Evolutionary conservation across 2,329 filamentous ascomycete genomes (phyloP), one percentile per base, ranked within the genome.

Genomic region (Lecanosticta acicola): DNA sequence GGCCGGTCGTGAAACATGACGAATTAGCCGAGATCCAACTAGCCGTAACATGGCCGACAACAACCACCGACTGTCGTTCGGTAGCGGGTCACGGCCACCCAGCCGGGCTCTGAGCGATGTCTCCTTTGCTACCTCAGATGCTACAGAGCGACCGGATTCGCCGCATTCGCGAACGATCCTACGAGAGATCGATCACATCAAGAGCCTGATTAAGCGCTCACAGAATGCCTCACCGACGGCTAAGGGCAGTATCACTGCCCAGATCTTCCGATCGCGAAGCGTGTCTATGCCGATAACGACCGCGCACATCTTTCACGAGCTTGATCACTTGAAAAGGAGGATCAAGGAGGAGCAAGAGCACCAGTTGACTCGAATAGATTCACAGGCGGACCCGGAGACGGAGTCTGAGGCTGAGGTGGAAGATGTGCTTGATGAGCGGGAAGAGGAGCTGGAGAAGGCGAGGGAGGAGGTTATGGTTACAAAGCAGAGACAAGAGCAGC

Each of bases 371-470:
- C 14, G 7, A 4, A 32, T 4, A 45, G 39, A 18, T 17, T 9
- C 38, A 24, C 34, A 55, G 41, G 46, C 51, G 11, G 49, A 54
- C 43, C 51, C 54, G 2, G 54, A 51, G 16, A 36, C 43, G 10
- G 54, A 57, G 45, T 53, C 57, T 20, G 59, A 63, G 37, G 56
- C 53, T 18, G 61, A 64, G 39, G 49, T 49, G 16, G 60, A 62
- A 33, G 58, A 58, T 42, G 51, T 55, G 16, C 43, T 50, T 4
- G 60, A 64, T 35, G 58, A 62, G 46, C 46, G 56, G 20, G 60
- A 64, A 26, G 62, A 60, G 39, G 60, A 64, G 50, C 36, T 65
- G 21, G 56, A 60, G 40, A 53, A 48, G 21, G 45, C 59, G 16
- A 50, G 56, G 19, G 55, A 60, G 34, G 55, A 59, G 49, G 42